phyloP scores from a whole-genome alignment of 2,329 filamentous ascomycete species.

The Aspergillus spinulosporus region DNA sequence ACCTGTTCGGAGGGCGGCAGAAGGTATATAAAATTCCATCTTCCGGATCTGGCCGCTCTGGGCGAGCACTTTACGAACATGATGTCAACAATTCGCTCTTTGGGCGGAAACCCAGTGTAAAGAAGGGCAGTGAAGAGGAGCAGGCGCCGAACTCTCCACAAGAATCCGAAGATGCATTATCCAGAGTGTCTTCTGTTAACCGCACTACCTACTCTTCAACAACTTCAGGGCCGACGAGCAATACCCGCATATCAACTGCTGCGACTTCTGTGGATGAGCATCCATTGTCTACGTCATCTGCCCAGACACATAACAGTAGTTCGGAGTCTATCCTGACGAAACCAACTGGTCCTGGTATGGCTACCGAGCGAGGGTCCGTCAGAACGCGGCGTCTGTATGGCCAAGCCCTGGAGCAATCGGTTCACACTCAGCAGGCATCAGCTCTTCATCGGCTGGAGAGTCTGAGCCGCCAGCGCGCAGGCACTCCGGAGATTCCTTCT shows the following conservation, averaged over 20 bases:
- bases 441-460: slow-evolving; percentile 78
- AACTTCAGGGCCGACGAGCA: slow-evolving; percentile 67
- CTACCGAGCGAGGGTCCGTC: slow-evolving; percentile 64
- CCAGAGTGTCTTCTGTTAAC: slow-evolving; percentile 68
- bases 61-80: slow-evolving; percentile 76
- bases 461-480: slow-evolving; percentile 64
- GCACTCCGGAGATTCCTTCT: slow-evolving; percentile 53
- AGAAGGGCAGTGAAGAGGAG: slow-evolving; percentile 52
- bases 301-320: slow-evolving; percentile 19
- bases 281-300: slow-evolving; percentile 30
- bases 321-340: slow-evolving; percentile 27
- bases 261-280: slow-evolving; percentile 88
- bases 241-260: slow-evolving; percentile 76
- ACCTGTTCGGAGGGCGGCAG: slow-evolving; percentile 89
- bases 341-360: slow-evolving; percentile 33
- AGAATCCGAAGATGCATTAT: slow-evolving; percentile 49
- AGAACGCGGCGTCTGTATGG: slow-evolving; percentile 79
- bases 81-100: slow-evolving; percentile 79
- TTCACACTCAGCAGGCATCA: slow-evolving; percentile 76
- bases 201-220: slow-evolving; percentile 84
- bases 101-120: slow-evolving; percentile 63
- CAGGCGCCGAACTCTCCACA: slow-evolving; percentile 40
- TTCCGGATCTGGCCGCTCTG: slow-evolving; percentile 44
- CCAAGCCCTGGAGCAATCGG: slow-evolving; percentile 73
- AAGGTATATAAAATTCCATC: slow-evolving; percentile 86